Evolutionary conservation across 169 alveolate species (phyloP).

Genomic region (Gregarina niphandrodes): DNA sequence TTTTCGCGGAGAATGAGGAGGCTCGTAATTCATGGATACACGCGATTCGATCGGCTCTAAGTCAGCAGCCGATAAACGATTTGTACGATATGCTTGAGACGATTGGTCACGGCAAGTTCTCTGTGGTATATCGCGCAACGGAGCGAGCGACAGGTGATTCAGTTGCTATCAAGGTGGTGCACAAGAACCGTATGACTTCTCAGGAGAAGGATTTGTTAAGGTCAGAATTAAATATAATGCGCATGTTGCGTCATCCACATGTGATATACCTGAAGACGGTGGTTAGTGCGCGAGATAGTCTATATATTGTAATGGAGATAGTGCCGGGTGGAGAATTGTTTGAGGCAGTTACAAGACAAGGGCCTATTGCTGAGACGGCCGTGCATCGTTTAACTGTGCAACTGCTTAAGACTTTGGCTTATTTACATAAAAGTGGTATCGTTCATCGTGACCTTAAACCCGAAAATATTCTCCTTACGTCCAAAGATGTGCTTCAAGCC

Average conservation of each 20-base stretch:
- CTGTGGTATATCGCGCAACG: constrained; percentile 46
- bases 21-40: constrained; percentile 46
- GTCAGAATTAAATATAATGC: constrained; percentile 51
- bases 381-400: constrained; percentile 54
- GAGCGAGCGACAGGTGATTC: constrained; percentile 38
- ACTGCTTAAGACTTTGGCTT: constrained; percentile 64
- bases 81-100: constrained; percentile 26
- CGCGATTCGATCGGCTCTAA: constrained; percentile 41
- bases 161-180: constrained; percentile 52
- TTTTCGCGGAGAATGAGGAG: constrained; percentile 32
- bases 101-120: constrained; percentile 50
- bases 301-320: constrained; percentile 57
- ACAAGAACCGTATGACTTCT: constrained; percentile 35
- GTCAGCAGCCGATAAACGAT: constrained; percentile 42
- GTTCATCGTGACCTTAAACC: constrained; percentile 87
- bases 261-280: constrained; percentile 56
- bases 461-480: constrained; percentile 69
- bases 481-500: constrained; percentile 60
- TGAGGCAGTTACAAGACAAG: constrained; percentile 29
- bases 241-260: constrained; percentile 48
- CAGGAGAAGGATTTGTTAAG: constrained; percentile 50
- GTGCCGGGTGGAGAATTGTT: constrained; percentile 59
- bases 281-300: constrained; percentile 42
- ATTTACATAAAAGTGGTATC: constrained; percentile 72
- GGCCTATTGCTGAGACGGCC: constrained; percentile 39